Percentiles rank a stretch among this genome's conserved stretches.
Evolutionary conservation across 306 rosid genomes (phyloP).

Genomic region (Canavalia ensiformis): DNA sequence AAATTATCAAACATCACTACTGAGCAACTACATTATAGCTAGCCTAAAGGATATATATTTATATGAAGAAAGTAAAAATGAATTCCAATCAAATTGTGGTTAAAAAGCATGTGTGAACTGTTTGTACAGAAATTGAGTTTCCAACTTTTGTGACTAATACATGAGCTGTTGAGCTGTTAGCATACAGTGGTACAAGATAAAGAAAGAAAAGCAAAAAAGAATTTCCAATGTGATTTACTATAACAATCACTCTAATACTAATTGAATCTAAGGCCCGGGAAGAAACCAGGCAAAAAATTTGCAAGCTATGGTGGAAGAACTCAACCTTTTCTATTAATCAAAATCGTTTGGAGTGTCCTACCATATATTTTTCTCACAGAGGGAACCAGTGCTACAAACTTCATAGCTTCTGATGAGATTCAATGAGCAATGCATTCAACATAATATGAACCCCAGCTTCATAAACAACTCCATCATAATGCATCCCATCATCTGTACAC

Average conservation of each 20-base stretch:
- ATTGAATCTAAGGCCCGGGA: slow-evolving; percentile 42
- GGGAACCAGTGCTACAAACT: slow-evolving; percentile 30
- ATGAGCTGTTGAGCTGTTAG: slow-evolving; percentile 59
- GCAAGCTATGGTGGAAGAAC: slow-evolving; percentile 49
- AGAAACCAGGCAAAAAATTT: slow-evolving; percentile 36
- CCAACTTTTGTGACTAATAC: slow-evolving; percentile 55
- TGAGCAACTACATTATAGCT: slow-evolving; percentile 30
- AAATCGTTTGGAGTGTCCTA: slow-evolving; percentile 51
- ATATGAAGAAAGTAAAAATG: slow-evolving; percentile 30
- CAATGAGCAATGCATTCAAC: slow-evolving; percentile 91
- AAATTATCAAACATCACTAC: neutral
- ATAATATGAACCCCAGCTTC: slow-evolving; percentile 84
- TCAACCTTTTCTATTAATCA: slow-evolving; percentile 50
- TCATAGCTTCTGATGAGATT: slow-evolving; percentile 96
- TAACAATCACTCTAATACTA: slow-evolving; percentile 56
- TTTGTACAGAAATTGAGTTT: slow-evolving; percentile 52
- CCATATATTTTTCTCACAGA: slow-evolving; percentile 39
- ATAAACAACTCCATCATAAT: slow-evolving; percentile 78
- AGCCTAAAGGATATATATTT: slow-evolving; percentile 17
- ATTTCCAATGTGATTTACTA: slow-evolving; percentile 55
- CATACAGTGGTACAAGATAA: slow-evolving; percentile 45
- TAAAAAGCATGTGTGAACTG: slow-evolving; percentile 45
- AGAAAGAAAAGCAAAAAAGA: slow-evolving; percentile 28
- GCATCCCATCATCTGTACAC: slow-evolving; percentile 96
- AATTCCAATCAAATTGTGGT: slow-evolving; percentile 46